Base-by-base conservation (phyloP, 345 rosid species). In the Heritiera fomes region DNA sequence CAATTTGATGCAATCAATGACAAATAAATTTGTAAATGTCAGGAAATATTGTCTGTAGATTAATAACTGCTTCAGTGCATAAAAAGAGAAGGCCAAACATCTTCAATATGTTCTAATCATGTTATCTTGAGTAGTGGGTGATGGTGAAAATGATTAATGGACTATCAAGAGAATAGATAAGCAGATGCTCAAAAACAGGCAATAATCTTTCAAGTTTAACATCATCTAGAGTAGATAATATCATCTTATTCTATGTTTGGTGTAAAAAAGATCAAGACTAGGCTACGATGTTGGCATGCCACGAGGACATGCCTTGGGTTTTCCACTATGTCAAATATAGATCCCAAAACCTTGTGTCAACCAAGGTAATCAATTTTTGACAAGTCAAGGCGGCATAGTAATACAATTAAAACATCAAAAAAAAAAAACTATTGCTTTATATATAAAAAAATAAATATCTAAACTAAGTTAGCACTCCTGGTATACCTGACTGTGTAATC, bases 401-500 rank as follows among this genome's bases (percentile, higher is more conserved):
- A 28, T 49, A 53, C 46, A 72, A 72, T 53, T 38, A 55, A 53
- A 72, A 47, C 38, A 34, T 34, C 38, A 34, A 34, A 34, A 34
- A 2, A 34, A 34, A 3, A 34, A 34, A 34, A 17, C 18, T 4
- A 69, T 15, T 72, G 53, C 56, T 52, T 13, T 13, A 23, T 52
- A 52, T 52, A 52, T 15, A 43, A 6, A 43, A 43, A 43, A 91
- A 81, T 94, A 98, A 49, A 72, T 45, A 60, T 75, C 6, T 53
- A 66, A 10, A 71, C 75, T 32, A 47, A 34, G 46, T 64, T 65
- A 73, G 60, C 41, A 20, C 50, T 13, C 73, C 68, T 83, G 71
- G 62, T 56, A 73, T 82, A 93, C 98, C 97, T 94, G 98, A 83
- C 86, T 83, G 82, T 91, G 99, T 43, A 89, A 85, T 79, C 98